These are phyloP conservation scores for Elsinoe ampelina DNA, from an alignment of 2,329 filamentous ascomycete genomes.

Conservation along the genomic window DNA sequence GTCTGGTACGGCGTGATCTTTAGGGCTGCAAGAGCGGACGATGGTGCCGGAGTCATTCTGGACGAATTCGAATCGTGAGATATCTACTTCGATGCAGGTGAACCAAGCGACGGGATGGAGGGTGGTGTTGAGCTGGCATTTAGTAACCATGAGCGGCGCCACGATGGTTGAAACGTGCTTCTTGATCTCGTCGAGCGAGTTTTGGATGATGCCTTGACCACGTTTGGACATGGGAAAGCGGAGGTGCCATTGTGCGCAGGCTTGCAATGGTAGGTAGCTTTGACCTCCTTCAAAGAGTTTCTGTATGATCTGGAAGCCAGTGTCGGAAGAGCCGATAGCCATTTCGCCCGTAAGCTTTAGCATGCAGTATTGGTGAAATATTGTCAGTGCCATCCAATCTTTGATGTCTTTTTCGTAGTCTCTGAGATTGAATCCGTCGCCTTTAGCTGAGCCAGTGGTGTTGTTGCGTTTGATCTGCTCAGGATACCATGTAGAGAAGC, in stretches of 20 bases:
- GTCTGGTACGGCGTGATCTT: not conserved
- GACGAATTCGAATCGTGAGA: slow-evolving; percentile 13
- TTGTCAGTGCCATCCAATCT: slow-evolving; percentile 40
- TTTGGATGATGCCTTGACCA: slow-evolving; percentile 34
- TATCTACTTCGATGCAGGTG: slow-evolving; percentile 36
- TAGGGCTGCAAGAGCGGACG: not conserved
- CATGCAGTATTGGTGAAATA: slow-evolving; percentile 36
- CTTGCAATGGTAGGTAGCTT: slow-evolving; percentile 34
- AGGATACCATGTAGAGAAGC: slow-evolving; percentile 30
- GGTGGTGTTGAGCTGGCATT: slow-evolving; percentile 32
- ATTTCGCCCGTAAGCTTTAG: slow-evolving; percentile 26
- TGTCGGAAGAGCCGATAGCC: slow-evolving; percentile 26
- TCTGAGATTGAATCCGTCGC: slow-evolving; percentile 31
- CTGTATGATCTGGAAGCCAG: slow-evolving; percentile 39
- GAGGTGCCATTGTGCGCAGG: slow-evolving; percentile 32
- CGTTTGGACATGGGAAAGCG: slow-evolving; percentile 37
- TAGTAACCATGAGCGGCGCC: slow-evolving; percentile 30
- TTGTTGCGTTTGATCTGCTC: slow-evolving; percentile 20
- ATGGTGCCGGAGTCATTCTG: not conserved
- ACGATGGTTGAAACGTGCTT: slow-evolving; percentile 22
- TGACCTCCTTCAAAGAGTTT: slow-evolving; percentile 32
- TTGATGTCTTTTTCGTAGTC: slow-evolving; percentile 41
- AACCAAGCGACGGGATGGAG: slow-evolving; percentile 34
- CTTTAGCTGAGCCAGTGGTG: slow-evolving; percentile 23
- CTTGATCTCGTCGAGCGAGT: slow-evolving; percentile 35